Evolutionary conservation across 352 stramenopile genomes (phyloP), one percentile per base, ranked within the genome.

Genomic region (Phytophthora chlamydospora): DNA sequence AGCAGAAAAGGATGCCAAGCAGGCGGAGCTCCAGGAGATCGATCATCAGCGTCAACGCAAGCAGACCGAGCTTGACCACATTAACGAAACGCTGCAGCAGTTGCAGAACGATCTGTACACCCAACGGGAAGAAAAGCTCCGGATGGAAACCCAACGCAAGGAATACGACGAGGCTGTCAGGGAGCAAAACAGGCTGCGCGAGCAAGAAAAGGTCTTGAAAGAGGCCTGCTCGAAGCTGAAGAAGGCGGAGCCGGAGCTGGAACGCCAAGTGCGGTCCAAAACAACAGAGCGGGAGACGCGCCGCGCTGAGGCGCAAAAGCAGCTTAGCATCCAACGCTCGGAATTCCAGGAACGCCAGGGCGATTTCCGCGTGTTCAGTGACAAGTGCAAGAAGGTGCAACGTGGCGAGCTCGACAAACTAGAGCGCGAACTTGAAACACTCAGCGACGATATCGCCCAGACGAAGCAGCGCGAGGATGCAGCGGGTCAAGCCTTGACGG

Each of bases 71-170:
- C 24, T 83, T 8, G 69, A 90, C 21, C 44, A 59, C 19, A 66
- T 76, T 17, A 75, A 90, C 10, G 73, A 80, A 3, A 68, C 73
- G 38, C 71, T 79, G 9, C 68, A 89, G 34, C 78, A 88, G 31
- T 46, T 89, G 39, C 77, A 90, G 41, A 83, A 78, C 33, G 83
- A 93, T 42, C n/a, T 90, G 19, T 56, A 83, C 52, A 83, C 72
- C n/a, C 75, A 69, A 17, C 80, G 73, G 42, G 68, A 91, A 53
- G 73, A 87, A 19, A 90, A 89, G 48, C 51, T 82, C 2, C 32
- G 35, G 1, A 41, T 90, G 40, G 76, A 86, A 14, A 69, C 79
- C 16, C 70, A 81, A 57, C 76, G 80, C 0, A 78, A 76, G 19
- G 70, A 83, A 29, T 85, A 90, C 24, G 72, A 91, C 19, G 68